These are phyloP conservation scores for Platismatia glauca DNA, from an alignment of 495 filamentous ascomycete genomes.

Conservation along the genomic window DNA sequence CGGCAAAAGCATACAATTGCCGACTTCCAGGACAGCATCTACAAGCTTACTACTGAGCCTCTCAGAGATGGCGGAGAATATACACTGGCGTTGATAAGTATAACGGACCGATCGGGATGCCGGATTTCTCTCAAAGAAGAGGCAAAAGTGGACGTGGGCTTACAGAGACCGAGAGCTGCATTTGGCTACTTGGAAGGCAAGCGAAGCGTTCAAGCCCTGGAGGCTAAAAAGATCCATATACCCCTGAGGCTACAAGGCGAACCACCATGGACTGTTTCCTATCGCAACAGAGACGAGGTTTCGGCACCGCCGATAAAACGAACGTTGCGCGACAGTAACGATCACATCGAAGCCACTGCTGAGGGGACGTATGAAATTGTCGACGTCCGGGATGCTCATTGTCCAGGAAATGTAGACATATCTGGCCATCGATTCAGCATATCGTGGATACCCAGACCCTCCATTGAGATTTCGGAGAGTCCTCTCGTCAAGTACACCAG, in stretches of 20 bases:
- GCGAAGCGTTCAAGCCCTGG: conserved; percentile 61
- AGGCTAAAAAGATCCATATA: conserved; percentile 60
- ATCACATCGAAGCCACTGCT: conserved; percentile 51
- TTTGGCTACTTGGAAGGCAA: conserved; percentile 79
- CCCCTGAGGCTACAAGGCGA: conserved; percentile 78
- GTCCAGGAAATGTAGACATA: conserved; percentile 69
- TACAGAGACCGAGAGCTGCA: conserved; percentile 71
- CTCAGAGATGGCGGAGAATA: conserved; percentile 80
- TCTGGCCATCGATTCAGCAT: conserved; percentile 66
- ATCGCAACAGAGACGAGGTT: conserved; percentile 52
- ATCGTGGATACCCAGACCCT: conserved; percentile 72
- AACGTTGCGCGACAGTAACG: conserved; percentile 56
- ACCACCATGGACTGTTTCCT: conserved; percentile 70
- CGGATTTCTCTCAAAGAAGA: conserved; percentile 74
- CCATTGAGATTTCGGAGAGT: conserved; percentile 56
- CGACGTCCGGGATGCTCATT: conserved; percentile 64
- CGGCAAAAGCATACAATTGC: conserved; percentile 57
- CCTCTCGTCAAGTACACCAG: conserved; percentile 41
- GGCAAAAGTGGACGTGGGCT: conserved; percentile 71
- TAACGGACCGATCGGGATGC: conserved; percentile 80
- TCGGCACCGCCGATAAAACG: conserved; percentile 37
- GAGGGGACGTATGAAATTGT: conserved; percentile 71
- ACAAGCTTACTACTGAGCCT: conserved; percentile 63
- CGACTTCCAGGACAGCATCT: conserved; percentile 48
- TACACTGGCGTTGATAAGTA: conserved; percentile 65